Evolutionary conservation across 1,139 yeast species (phyloP), one percentile per base, ranked within the genome.

Genomic region (Ogataea hybrid): DNA sequence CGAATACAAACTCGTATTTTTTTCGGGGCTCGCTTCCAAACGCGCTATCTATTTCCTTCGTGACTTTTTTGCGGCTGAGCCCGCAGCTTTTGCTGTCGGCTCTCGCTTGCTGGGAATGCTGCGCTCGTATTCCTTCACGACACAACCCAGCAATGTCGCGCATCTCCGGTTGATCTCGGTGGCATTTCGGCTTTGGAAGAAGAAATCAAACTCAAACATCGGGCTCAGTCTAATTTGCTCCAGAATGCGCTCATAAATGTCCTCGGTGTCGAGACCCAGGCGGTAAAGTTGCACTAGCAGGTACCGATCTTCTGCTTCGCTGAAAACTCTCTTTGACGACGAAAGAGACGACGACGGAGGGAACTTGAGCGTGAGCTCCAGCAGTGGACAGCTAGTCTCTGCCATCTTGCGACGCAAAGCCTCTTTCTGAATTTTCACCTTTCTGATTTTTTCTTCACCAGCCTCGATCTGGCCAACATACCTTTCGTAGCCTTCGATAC

Each of bases 271-370:
- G 33, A 84, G 57, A 0, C 94, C 94, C 60, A 70, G 77, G 46
- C 81, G 69, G 59, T 78, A 79, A 54, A 83, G 64, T 62, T 81
- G 84, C 7, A 83, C 75, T 46, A 84, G 63, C 48, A 84, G 65
- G 56, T 79, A 84, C 45, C 89, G 67, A 57, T 84, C 95, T 57
- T 84, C 94, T 48, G 80, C 88, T 33, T 81, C 88, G 15, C 82
- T 75, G 61, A 77, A 84, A 1, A 80, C 74, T 28, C 48, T 41
- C 33, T 53, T 49, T 6, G 48, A 37, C 3, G 52, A 70, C 1
- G 84, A 71, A 4, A 43, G 34, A 4, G 52, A 70, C 0, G 84
- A 71, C 0, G 86, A 81, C 4, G 90, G 88, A 12, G 78, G 79
- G 47, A 65, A 75, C 49, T 78, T 75, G 49, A 84, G 69, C 4